Evolutionary conservation across 768 basidiomycete species (phyloP), one percentile per base, ranked within the genome.

Genomic region (Cystobasidium ongulense): DNA sequence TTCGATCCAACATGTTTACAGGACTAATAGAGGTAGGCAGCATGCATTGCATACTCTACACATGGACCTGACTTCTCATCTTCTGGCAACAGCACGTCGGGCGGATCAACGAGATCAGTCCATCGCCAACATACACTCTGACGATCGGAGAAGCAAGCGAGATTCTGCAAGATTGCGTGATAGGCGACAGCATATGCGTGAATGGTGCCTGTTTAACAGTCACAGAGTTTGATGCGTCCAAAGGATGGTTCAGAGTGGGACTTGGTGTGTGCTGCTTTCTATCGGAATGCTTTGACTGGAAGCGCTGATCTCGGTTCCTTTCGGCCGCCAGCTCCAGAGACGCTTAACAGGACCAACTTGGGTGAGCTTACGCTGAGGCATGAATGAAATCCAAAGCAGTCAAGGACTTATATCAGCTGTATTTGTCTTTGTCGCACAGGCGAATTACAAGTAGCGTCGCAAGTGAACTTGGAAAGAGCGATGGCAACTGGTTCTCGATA

Each of bases 161-260:
- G 3, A 89, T 99, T 78, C 84, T 99, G 1, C 87, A 80, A 3
- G 96, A 99, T 80, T 98, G 93, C 82, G 86, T 89, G 76, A 84
- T 93, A 65, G 96, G 96, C 1, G 96, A 98, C 83, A 94, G 92
- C 29, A 98, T 95, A 68, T 89, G 90, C 50, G 89, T 92, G 76
- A 90, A 91, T 75, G 80, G 91, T 11, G 86, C 86, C 38, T 98
- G 96, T 80, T 80, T 99, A 80, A 98, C 96, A 0, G 95, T 95
- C 53, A 93, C 89, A 1, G 87, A 87, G 78, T 97, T 95, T 78
- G 85, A 89, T 78, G 46, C 68, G 1, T 53, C 75, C 1, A 81
- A 84, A 75, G 82, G 84, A 50, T 77, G 87, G 86, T 98, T 99
- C 84, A 90, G 87, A 79, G 91, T 97, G 59, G 95, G 93, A 85